Evolutionary conservation across 768 basidiomycete genomes (phyloP).

Genomic region (Pisolithus orientalis): DNA sequence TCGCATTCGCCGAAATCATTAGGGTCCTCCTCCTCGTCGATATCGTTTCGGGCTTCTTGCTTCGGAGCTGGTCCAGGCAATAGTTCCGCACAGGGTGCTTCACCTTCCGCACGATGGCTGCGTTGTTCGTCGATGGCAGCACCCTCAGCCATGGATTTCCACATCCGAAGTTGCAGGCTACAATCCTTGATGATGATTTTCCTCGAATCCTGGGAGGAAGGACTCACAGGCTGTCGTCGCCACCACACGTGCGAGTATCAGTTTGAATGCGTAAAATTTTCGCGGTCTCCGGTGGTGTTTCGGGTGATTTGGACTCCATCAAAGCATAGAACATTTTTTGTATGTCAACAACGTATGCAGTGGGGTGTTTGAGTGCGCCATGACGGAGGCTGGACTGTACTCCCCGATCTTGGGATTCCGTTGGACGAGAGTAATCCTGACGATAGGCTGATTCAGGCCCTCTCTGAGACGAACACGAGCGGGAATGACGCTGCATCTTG

Average conservation of each 20-base stretch:
- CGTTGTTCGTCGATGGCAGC: constrained; percentile 42
- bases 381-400: not conserved
- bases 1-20: constrained; percentile 11
- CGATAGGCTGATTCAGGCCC: not conserved
- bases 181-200: not conserved
- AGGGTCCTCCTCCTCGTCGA: constrained; percentile 4
- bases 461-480: constrained; percentile 7
- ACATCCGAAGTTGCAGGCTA: constrained; percentile 39
- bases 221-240: constrained; percentile 46
- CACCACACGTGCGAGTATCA: constrained; percentile 39
- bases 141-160: constrained; percentile 42
- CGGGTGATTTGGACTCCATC: constrained; percentile 29
- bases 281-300: constrained; percentile 27
- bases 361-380: constrained; percentile 1
- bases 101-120: constrained; percentile 9
- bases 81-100: constrained; percentile 8
- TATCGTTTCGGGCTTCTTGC: not conserved
- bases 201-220: not conserved
- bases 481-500: constrained; percentile 2
- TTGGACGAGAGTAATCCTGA: constrained; percentile 1
- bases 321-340: constrained; percentile 32
- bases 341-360: constrained; percentile 37
- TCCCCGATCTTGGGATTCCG: not conserved
- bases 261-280: constrained; percentile 27
- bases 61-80: constrained; percentile 7